phyloP scores from a whole-genome alignment of 345 rosid species.

The Raphanus raphanistrum region DNA sequence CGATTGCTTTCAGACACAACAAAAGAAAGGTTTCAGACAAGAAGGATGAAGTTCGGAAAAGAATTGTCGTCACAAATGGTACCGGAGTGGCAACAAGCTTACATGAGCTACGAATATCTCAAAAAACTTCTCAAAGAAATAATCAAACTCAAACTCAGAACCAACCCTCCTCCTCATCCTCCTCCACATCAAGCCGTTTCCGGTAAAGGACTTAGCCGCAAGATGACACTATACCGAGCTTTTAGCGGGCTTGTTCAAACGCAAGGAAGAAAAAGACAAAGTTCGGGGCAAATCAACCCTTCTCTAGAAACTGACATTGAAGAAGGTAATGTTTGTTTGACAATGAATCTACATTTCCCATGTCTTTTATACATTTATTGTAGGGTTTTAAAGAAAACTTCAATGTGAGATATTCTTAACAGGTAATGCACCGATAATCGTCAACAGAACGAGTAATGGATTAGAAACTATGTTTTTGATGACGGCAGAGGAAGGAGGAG shows the following conservation, averaged over 20 bases:
- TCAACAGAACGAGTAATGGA: slow-evolving; percentile 38
- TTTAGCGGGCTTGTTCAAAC: slow-evolving; percentile 54
- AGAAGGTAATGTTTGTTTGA: slow-evolving; percentile 15
- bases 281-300: slow-evolving; percentile 4
- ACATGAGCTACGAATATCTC: slow-evolving; percentile 55
- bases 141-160: slow-evolving; percentile 40
- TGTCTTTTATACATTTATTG: neutral
- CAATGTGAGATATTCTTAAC: neutral
- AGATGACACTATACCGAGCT: slow-evolving; percentile 55
- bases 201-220: slow-evolving; percentile 36
- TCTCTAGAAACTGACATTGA: slow-evolving; percentile 36
- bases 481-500: slow-evolving; percentile 61
- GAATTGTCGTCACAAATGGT: slow-evolving; percentile 67
- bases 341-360: neutral
- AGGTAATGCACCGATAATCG: slow-evolving; percentile 39
- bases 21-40: neutral
- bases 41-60: slow-evolving; percentile 75
- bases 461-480: slow-evolving; percentile 51
- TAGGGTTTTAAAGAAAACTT: neutral
- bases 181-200: slow-evolving; percentile 10
- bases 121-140: slow-evolving; percentile 64
- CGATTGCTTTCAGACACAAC: neutral
- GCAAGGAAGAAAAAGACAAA: slow-evolving; percentile 21
- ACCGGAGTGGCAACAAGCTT: slow-evolving; percentile 77
- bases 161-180: slow-evolving; percentile 28